Base-by-base conservation (phyloP, 2,329 filamentous ascomycete genomes). In the Cordyceps fumosorosea region DNA sequence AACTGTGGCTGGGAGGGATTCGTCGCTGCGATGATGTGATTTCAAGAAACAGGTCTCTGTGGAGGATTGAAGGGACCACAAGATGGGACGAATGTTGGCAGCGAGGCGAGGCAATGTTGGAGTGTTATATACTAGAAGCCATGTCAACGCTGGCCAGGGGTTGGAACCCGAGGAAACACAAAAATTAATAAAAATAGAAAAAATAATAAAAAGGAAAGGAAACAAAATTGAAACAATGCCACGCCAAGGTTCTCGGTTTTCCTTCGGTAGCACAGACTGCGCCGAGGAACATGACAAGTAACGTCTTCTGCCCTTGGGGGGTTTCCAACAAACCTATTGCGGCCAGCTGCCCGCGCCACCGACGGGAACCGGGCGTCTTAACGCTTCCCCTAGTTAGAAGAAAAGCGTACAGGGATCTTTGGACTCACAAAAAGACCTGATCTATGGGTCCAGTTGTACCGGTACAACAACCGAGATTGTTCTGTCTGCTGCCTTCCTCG, bases 251-350 rank as follows among this genome's bases (percentile, higher is more conserved):
- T 24, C n/a, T 22, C 6, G 18, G 22, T 18, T 34, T 12, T 22
- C 6, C 12, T 20, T 16, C 32, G 20, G 58, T 48, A 37, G 50
- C 22, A 55, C 51, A 55, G 6, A 26, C 12, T 14, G 16, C 8
- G 40, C 42, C 51, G 58, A 54, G 20, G n/a, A 55, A 54, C 51
- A 60, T 55, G 58, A 55, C 58, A 60, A 47, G 50, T 54, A 60
- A 60, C 51, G 29, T 52, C 32, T 51, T 42, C 52, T 54, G 34
- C 29, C 16, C 34, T 53, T 16, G 16, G 32, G 32, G 16, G 54
- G 8, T 32, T 22, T 18, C 42, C 42, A 22, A 47, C 34, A 37
- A 37, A 37, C 34, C 12, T 37, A 14, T 37, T 37, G 34, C 12
- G 34, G 24, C 24, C 42, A 29, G 40, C 26, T 40, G 24, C 37